Percentiles rank a stretch among this genome's conserved stretches.
Conservation (phyloP, 2,329 filamentous ascomycete species). For the Zymoseptoria tritici region DNA sequence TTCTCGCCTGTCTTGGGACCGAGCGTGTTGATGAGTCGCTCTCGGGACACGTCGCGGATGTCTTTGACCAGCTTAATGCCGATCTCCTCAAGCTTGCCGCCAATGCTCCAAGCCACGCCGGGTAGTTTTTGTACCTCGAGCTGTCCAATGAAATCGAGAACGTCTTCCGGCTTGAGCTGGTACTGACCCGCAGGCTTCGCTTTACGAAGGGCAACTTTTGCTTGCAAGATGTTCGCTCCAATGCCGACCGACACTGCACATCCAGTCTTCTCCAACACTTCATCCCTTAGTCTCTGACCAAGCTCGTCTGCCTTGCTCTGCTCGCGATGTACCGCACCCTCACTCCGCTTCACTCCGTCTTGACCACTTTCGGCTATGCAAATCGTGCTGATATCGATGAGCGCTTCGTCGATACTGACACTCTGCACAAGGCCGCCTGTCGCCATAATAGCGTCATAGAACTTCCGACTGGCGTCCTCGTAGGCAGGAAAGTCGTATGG, state of each 20-base stretch:
- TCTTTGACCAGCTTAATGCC: slow-evolving; percentile 78
- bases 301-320: slow-evolving; percentile 71
- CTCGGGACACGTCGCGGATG: slow-evolving; percentile 67
- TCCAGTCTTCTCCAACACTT: slow-evolving; percentile 65
- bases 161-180: slow-evolving; percentile 74
- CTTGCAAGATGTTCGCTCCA: slow-evolving; percentile 80
- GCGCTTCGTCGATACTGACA: slow-evolving; percentile 91
- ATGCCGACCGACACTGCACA: slow-evolving; percentile 92
- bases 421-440: slow-evolving; percentile 83
- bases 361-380: slow-evolving; percentile 61
- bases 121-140: slow-evolving; percentile 76
- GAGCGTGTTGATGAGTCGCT: slow-evolving; percentile 63
- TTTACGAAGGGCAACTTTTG: slow-evolving; percentile 81
- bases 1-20: slow-evolving; percentile 91
- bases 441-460: slow-evolving; percentile 77
- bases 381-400: slow-evolving; percentile 71
- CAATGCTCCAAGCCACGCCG: slow-evolving; percentile 85
- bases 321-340: slow-evolving; percentile 67
- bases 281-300: slow-evolving; percentile 57
- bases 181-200: slow-evolving; percentile 93
- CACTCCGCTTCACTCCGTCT: slow-evolving; percentile 55
- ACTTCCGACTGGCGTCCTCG: slow-evolving; percentile 79
- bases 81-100: slow-evolving; percentile 79
- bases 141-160: slow-evolving; percentile 67
- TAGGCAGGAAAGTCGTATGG: slow-evolving; percentile 94